A percentile compares a stretch with the other conserved stretches of the same genome.
phyloP scores from a whole-genome alignment of 2,329 filamentous ascomycete genomes.

The Cladosporium sp. region DNA sequence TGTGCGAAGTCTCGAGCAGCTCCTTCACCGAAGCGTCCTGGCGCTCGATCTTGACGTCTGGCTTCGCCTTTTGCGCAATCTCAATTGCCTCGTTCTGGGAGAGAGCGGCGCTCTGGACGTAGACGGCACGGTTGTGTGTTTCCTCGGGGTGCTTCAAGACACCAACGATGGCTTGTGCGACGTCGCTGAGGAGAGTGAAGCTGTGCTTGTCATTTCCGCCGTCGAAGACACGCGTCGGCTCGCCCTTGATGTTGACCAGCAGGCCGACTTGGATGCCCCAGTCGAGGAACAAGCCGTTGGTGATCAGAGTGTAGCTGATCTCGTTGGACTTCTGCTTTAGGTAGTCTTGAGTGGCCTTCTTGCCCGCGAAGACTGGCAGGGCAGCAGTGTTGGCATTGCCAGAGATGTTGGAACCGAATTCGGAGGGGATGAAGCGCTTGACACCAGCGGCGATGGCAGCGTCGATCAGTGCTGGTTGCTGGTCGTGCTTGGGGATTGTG shows the following conservation, averaged over 20 bases:
- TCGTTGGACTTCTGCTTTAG: constrained; percentile 7
- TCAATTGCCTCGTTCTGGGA: constrained; percentile 42
- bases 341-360: constrained; percentile 29
- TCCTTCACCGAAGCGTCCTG: constrained; percentile 5
- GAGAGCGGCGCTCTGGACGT: constrained; percentile 37
- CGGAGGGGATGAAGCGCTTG: constrained; percentile 43
- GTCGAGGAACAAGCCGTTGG: constrained; percentile 41
- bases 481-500: constrained; percentile 31
- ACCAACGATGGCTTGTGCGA: constrained; percentile 37
- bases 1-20: constrained; percentile 5
- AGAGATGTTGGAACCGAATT: constrained; percentile 38
- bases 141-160: constrained; percentile 37
- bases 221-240: constrained; percentile 37
- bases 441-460: constrained; percentile 43
- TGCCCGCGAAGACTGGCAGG: constrained; percentile 41
- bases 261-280: constrained; percentile 36
- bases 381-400: constrained; percentile 36
- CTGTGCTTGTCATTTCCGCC: constrained; percentile 38
- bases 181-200: constrained; percentile 33
- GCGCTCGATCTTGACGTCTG: background rate
- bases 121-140: constrained; percentile 39
- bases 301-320: constrained; percentile 36
- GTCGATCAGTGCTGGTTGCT: constrained; percentile 39
- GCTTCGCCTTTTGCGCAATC: constrained; percentile 22
- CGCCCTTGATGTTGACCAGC: constrained; percentile 31